Conservation (phyloP, 2,329 filamentous ascomycete genomes). For the Fusarium pseudoanthophilum region DNA sequence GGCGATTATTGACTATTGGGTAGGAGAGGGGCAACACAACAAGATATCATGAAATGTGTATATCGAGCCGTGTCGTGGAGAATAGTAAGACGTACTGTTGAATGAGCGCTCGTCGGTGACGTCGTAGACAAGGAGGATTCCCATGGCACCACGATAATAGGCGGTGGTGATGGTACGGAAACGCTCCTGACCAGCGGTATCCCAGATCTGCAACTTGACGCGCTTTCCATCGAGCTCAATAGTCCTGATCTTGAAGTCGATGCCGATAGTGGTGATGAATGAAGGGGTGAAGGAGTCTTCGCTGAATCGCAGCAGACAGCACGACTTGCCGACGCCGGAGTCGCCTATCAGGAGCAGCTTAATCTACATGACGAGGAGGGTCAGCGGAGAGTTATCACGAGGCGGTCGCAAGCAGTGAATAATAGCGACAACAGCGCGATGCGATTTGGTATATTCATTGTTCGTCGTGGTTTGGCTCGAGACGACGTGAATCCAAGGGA, state of each 20-base stretch:
- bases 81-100: slow-evolving; percentile 73
- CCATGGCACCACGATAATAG: slow-evolving; percentile 98
- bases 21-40: not conserved
- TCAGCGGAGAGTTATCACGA: slow-evolving; percentile 15
- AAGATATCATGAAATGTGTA: not conserved
- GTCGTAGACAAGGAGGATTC: slow-evolving; percentile 96
- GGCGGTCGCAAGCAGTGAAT: not conserved
- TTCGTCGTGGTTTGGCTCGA: slow-evolving; percentile 20
- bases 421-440: slow-evolving; percentile 4
- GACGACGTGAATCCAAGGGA: slow-evolving; percentile 16
- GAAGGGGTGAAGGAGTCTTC: slow-evolving; percentile 97
- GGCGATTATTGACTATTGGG: not conserved
- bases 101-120: slow-evolving; percentile 97
- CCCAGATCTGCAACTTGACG: slow-evolving; percentile 99
- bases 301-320: slow-evolving; percentile 95
- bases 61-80: not conserved
- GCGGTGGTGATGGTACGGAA: slow-evolving; percentile 99
- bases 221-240: slow-evolving; percentile 99
- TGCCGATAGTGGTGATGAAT: slow-evolving; percentile 99
- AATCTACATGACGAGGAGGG: slow-evolving; percentile 69
- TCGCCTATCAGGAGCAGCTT: slow-evolving; percentile 97
- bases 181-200: slow-evolving; percentile 96
- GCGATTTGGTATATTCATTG: not conserved
- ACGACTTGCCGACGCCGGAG: slow-evolving; percentile 96
- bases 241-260: slow-evolving; percentile 99